A percentile compares a stretch with the other conserved stretches of the same genome.
These are phyloP conservation scores for Penicillium diatomitis DNA, from an alignment of 495 filamentous ascomycete species.

Conservation along the genomic window DNA sequence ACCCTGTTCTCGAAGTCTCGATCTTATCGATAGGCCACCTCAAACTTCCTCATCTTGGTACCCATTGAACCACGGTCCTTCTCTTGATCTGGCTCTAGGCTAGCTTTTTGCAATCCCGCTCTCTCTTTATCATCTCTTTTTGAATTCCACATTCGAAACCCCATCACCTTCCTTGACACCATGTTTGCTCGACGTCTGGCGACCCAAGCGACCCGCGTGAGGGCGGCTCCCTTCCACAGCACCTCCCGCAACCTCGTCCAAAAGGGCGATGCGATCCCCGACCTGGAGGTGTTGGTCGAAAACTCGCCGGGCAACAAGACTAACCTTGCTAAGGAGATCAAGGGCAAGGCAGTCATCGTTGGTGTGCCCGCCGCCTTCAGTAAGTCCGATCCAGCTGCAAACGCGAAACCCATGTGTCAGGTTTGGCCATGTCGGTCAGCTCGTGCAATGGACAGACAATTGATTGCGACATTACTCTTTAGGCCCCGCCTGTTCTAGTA, in stretches of 20 bases:
- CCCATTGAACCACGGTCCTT: neutral
- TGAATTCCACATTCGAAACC: neutral
- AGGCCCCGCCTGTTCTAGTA: constrained; percentile 67
- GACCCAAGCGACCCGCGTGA: constrained; percentile 25
- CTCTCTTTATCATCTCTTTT: neutral
- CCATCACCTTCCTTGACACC: neutral
- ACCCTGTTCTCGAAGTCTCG: too few species aligned
- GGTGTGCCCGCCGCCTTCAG: constrained; percentile 88
- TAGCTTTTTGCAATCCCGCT: neutral
- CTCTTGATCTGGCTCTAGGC: too few species aligned
- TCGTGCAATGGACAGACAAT: too few species aligned
- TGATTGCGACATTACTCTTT: too few species aligned
- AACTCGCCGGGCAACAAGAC: constrained; percentile 70
- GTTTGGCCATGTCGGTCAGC: too few species aligned
- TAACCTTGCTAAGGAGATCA: constrained; percentile 69
- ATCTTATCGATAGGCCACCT: too few species aligned
- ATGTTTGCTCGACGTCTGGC: constrained; percentile 40
- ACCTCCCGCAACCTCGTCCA: constrained; percentile 46
- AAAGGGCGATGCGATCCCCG: constrained; percentile 56
- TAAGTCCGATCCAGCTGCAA: constrained; percentile 15
- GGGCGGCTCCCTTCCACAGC: constrained; percentile 39
- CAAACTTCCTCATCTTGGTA: neutral
- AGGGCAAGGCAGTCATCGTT: constrained; percentile 67
- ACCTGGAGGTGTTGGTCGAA: constrained; percentile 50
- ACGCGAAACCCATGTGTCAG: too few species aligned